Evolutionary conservation across 345 rosid genomes (phyloP), one percentile per base, ranked within the genome.

Genomic region (Eucalyptus dawsonii): DNA sequence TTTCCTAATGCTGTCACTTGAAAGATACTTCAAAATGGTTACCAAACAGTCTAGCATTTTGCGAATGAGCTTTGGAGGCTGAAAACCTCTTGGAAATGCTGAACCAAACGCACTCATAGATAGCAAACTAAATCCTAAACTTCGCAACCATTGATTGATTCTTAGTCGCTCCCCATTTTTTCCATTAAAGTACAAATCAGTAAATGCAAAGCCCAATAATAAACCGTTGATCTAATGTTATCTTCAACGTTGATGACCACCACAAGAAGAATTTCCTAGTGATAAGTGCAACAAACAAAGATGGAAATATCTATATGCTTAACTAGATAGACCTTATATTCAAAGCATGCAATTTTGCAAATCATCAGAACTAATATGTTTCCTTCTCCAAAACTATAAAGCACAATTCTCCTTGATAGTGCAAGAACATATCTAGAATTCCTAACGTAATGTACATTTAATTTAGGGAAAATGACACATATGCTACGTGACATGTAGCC

Each of bases 1-100:
- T 0, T 49, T 49, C 50, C 50, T 0, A 49, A 49, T 49, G 50
- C 14, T 49, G 0, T 0, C 50, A 49, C 14, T 49, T 49, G 5
- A 49, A 49, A 49, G 5, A 1, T 49, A 49, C 50, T 49, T 49
- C 50, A 49, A 12, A 49, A 49, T 12, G 50, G 1, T 49, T 49
- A 0, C 5, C 14, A 49, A 49, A 49, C 50, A 0, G 1, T 49
- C 14, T 49, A 49, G 5, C 50, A 49, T 49, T 49, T 49, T 1
- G 0, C 14, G 14, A 49, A 49, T 5, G 0, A 12, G 50, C 50
- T 12, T 49, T 49, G 1, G 14, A 49, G 14, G 50, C 50, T 49
- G 14, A 12, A 49, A 49, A 12, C 0, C 14, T 0, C 5, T 49
- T 49, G 14, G 1, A 49, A 49, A 49, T 49, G 50, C 50, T 49